Conservation (phyloP, 495 filamentous ascomycete species). For the Monascus purpureus region DNA sequence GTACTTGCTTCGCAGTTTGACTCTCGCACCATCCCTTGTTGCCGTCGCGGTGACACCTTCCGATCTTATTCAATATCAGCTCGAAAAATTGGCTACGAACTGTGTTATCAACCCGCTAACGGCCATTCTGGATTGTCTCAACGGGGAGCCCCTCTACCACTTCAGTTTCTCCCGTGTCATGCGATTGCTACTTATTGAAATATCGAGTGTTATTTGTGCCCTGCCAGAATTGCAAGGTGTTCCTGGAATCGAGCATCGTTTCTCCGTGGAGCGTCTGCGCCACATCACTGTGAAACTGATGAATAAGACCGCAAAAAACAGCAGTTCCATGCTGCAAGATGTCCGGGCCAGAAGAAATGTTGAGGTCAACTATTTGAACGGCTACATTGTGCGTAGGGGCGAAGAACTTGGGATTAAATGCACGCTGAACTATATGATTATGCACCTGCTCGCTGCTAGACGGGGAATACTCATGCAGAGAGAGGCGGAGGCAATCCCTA, state of each 20-base stretch:
- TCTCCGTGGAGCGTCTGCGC: slow-evolving; percentile 41
- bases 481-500: slow-evolving; percentile 20
- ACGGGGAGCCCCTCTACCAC: slow-evolving; percentile 56
- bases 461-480: slow-evolving; percentile 5
- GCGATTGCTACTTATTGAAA: slow-evolving; percentile 52
- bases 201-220: slow-evolving; percentile 44
- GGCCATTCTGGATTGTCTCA: slow-evolving; percentile 53
- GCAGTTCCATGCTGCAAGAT: slow-evolving; percentile 74
- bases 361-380: slow-evolving; percentile 77
- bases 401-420: slow-evolving; percentile 52
- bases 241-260: slow-evolving; percentile 42
- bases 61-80: slow-evolving; percentile 39
- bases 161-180: slow-evolving; percentile 40
- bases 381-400: slow-evolving; percentile 60
- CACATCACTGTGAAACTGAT: slow-evolving; percentile 41
- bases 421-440: slow-evolving; percentile 53
- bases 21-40: slow-evolving; percentile 33
- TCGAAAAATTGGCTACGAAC: slow-evolving; percentile 73
- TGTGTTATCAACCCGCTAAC: slow-evolving; percentile 72
- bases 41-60: slow-evolving; percentile 31
- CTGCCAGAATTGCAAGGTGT: slow-evolving; percentile 53
- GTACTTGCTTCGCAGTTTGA: slow-evolving; percentile 36
- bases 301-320: slow-evolving; percentile 49
- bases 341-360: slow-evolving; percentile 45
- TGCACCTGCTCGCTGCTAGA: slow-evolving; percentile 39